Evolutionary conservation across 2,329 filamentous ascomycete genomes (phyloP), one percentile per base, ranked within the genome.

Genomic region (Colletotrichum horii): DNA sequence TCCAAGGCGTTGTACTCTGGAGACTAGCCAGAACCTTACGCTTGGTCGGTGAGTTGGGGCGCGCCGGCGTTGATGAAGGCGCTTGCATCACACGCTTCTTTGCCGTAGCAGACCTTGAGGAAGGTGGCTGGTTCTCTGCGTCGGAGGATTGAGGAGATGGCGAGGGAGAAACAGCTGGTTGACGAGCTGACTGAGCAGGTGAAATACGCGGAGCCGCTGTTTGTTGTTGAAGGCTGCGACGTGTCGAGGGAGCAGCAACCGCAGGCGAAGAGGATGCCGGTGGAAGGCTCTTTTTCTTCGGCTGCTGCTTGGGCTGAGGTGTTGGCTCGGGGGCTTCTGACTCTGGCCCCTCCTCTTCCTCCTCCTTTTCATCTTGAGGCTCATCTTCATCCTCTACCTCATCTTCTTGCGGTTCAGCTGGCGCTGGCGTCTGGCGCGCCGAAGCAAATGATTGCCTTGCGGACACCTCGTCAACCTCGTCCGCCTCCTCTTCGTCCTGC

Each of bases 101-200:
- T 76, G 85, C 68, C 78, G 86, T 87, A 4, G 89, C 87, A 2
- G 90, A 90, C 69, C 88, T 91, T 7, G 92, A 92, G 2, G 93
- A 94, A 0, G 94, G 94, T 1, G 94, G 94, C 64, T 91, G 92
- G 79, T 96, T 96, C 83, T 97, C 95, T 0, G 93, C 94, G 81
- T 97, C 93, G 0, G 94, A 96, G 2, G 94, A 93, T 79, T 95
- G 94, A 0, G 93, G 93, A 2, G 94, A 94, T 22, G 90, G 90
- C 0, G 93, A 94, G 0, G 92, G 93, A 1, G 91, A 91, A 8
- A 91, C 79, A 2, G 84, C 90, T 15, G 91, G 83, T 77, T 92
- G 91, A 70, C 87, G 88, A 14, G 89, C 88, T 7, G 87, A 87
- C 2, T 87, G 85, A 0, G 86, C 87, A 2, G 89, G 87, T 1